Evolutionary conservation across 169 alveolate genomes (phyloP), one percentile per base, ranked within the genome.

Genomic region (Cryptosporidium meleagridis): DNA sequence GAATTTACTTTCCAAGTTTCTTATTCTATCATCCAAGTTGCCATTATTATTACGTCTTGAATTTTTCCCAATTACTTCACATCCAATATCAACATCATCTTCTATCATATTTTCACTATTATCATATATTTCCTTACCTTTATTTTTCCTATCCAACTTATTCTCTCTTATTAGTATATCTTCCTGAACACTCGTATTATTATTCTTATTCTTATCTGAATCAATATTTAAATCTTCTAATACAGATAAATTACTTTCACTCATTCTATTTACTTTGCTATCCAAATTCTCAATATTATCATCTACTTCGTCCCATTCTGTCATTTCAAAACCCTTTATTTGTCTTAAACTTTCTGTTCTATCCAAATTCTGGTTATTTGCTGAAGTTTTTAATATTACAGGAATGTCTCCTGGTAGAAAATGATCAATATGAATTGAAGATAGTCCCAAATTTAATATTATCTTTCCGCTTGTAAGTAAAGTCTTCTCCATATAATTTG

Each of bases 381-480:
- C 91, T 21, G 95, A 91, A 52, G 94, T 93, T 84, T 96, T 96
- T 59, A 96, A 86, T 14, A 96, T 95, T 44, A 95, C 98, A 33
- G 98, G 98, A 21, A 94, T 93, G 80, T 94, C 96, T 33, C 97
- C 98, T 68, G 92, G 95, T 41, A 96, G 95, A 61, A 96, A 96
- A 84, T 96, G 98, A 89, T 95, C 98, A 39, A 95, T 91, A 70
- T 95, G 97, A 21, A 94, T 93, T 53, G 89, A 80, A 37, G 73
- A 59, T 7, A 80, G 62, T 0, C 89, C 89, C n/a, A 80, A 16
- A 41, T 65, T 80, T 14, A 80, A 12, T 0, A 41, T 80, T 12
- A 80, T 62, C 33, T 65, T 59, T 35, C 89, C 89, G 45, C 75
- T 44, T 39, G 70, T 62, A 33, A 80, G 67, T 37, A 80, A 23